A percentile compares a stretch with the other conserved stretches of the same genome.
phyloP scores from a whole-genome alignment of 2,329 filamentous ascomycete species.

The Talaromyces amestolkiae region DNA sequence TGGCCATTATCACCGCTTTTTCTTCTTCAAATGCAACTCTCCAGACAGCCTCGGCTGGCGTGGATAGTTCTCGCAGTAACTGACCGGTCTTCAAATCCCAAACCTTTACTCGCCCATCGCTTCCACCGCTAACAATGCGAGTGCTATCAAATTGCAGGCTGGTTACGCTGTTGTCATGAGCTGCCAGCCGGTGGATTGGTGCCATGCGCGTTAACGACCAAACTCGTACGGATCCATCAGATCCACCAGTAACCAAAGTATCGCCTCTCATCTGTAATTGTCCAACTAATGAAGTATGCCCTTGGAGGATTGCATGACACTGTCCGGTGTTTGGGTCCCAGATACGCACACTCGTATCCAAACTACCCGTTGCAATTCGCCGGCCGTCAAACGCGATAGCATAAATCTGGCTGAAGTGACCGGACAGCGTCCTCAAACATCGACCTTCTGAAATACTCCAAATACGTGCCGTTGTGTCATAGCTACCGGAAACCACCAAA shows the following conservation, averaged over 20 bases:
- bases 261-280: conserved; percentile 94
- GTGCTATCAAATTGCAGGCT: conserved; percentile 96
- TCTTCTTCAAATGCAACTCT: conserved; percentile 97
- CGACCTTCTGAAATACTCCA: conserved; percentile 97
- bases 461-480: conserved; percentile 93
- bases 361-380: conserved; percentile 87
- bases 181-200: conserved; percentile 89
- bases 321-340: conserved; percentile 90
- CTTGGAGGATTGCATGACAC: conserved; percentile 88
- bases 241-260: conserved; percentile 92
- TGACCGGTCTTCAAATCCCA: conserved; percentile 94
- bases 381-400: conserved; percentile 96
- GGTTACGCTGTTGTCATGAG: conserved; percentile 97
- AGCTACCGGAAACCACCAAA: conserved; percentile 95
- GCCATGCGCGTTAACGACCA: conserved; percentile 91
- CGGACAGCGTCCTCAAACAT: conserved; percentile 83
- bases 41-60: conserved; percentile 93
- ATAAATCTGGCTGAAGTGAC: conserved; percentile 98
- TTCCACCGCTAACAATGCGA: conserved; percentile 90
- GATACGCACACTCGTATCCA: conserved; percentile 94
- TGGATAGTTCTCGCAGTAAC: conserved; percentile 84
- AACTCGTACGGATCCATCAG: conserved; percentile 90
- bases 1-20: conserved; percentile 94
- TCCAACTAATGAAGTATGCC: conserved; percentile 93
- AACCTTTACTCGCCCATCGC: conserved; percentile 96